Conservation (phyloP, 805 yeast genomes). For the Blastobotrys peoriensis region DNA sequence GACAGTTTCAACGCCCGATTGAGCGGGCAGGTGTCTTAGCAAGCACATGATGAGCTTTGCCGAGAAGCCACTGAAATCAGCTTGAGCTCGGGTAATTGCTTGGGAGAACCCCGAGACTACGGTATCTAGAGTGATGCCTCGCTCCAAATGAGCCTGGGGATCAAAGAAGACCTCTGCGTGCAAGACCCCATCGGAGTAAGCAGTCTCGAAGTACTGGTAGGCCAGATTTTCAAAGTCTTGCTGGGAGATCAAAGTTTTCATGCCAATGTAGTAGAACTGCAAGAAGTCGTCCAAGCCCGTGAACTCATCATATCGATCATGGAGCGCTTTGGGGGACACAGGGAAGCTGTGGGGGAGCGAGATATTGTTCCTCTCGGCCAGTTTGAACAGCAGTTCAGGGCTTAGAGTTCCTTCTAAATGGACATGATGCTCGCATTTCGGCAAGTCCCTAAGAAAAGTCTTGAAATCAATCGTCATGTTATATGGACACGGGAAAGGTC, state of each 20-base stretch:
- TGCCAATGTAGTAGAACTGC: slow-evolving; percentile 74
- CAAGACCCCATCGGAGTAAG: slow-evolving; percentile 25
- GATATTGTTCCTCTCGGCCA: slow-evolving; percentile 61
- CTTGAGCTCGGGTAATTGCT: slow-evolving; percentile 59
- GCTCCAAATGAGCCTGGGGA: slow-evolving; percentile 75
- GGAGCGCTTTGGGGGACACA: slow-evolving; percentile 47
- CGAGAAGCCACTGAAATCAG: slow-evolving; percentile 50
- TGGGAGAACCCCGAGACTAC: slow-evolving; percentile 62
- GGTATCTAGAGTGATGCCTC: slow-evolving; percentile 53
- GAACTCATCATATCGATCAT: slow-evolving; percentile 54
- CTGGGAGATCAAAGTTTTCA: slow-evolving; percentile 63
- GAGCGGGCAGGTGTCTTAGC: slow-evolving; percentile 65
- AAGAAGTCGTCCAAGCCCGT: slow-evolving; percentile 70
- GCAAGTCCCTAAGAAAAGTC: slow-evolving; percentile 57
- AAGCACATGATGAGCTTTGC: slow-evolving; percentile 76
- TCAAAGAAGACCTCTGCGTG: slow-evolving; percentile 80
- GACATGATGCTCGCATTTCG: slow-evolving; percentile 84
- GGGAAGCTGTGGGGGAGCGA: slow-evolving; percentile 61
- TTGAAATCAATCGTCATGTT: slow-evolving; percentile 28
- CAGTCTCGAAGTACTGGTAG: slow-evolving; percentile 30
- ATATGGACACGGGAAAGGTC: too few relatives aligned
- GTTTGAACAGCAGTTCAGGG: slow-evolving; percentile 63
- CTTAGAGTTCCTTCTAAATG: slow-evolving; percentile 80
- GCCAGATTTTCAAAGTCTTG: slow-evolving; percentile 73
- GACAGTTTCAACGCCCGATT: slow-evolving; percentile 52